A percentile compares a stretch with the other conserved stretches of the same genome.
phyloP scores from a whole-genome alignment of 768 basidiomycete genomes.

The Mycena floridula region DNA sequence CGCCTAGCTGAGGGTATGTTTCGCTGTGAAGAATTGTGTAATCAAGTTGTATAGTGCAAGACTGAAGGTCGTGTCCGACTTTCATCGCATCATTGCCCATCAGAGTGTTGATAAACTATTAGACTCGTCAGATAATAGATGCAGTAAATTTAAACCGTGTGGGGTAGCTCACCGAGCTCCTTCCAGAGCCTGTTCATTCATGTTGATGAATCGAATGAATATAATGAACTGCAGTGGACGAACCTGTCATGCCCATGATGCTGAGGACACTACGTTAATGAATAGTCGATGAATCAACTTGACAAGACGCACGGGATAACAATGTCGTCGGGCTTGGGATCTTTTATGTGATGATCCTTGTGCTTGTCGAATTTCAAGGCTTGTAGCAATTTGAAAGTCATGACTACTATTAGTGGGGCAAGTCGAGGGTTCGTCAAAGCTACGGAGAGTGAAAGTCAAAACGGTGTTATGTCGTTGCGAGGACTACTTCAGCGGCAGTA shows the following conservation, averaged over 20 bases:
- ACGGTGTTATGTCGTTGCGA: too few relatives aligned
- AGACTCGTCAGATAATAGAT: background rate
- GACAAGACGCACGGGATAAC: background rate
- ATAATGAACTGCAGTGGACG: too few relatives aligned
- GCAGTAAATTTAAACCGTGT: background rate
- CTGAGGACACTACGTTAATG: background rate
- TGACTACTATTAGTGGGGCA: too few relatives aligned
- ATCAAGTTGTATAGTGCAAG: constrained; percentile 26
- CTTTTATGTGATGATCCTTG: background rate
- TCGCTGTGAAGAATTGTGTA: background rate
- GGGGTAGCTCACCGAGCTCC: background rate
- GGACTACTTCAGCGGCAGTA: too few relatives aligned
- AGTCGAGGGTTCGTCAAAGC: too few relatives aligned
- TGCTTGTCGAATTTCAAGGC: too few relatives aligned
- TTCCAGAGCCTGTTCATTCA: too few relatives aligned
- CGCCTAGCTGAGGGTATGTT: background rate
- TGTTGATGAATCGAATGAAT: too few relatives aligned
- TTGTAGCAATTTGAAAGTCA: too few relatives aligned
- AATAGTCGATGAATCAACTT: background rate
- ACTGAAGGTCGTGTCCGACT: constrained; percentile 21
- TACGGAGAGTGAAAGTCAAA: too few relatives aligned
- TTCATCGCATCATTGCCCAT: constrained; percentile 22
- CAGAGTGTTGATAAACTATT: constrained; percentile 25
- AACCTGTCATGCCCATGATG: background rate
- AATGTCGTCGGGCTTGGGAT: background rate